Percentiles rank a stretch among this genome's conserved stretches.
These are phyloP conservation scores for Aegle marmelos DNA, from an alignment of 345 rosid genomes.

Conservation along the genomic window DNA sequence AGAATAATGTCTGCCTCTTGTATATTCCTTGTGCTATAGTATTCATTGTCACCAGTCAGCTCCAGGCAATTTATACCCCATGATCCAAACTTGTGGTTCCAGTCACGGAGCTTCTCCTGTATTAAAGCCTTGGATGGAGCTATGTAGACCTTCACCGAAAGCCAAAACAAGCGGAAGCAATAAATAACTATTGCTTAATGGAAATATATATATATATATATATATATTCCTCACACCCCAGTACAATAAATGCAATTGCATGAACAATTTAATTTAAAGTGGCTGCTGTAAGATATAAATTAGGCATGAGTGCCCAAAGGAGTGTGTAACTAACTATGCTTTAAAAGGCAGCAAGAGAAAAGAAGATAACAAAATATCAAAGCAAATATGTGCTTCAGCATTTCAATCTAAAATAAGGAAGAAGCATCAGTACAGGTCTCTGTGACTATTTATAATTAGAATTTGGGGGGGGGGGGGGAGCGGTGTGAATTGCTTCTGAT, in stretches of 20 bases:
- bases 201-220: slow-evolving; percentile 1
- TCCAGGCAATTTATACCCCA: slow-evolving; percentile 84
- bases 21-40: slow-evolving; percentile 60
- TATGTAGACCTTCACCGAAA: slow-evolving; percentile 64
- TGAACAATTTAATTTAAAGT: not conserved
- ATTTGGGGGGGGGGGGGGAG: too few relatives aligned
- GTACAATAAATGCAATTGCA: not conserved
- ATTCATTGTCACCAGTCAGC: slow-evolving; percentile 89
- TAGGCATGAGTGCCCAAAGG: not conserved
- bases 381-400: not conserved
- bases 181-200: not conserved
- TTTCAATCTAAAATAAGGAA: not conserved
- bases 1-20: slow-evolving; percentile 92
- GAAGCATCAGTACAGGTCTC: not conserved
- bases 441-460: not conserved
- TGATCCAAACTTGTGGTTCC: slow-evolving; percentile 83
- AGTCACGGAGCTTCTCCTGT: slow-evolving; percentile 91
- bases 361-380: not conserved
- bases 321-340: not conserved
- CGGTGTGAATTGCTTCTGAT: too few relatives aligned
- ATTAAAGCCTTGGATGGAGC: slow-evolving; percentile 97
- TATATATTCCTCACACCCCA: not conserved
- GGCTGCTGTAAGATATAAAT: not conserved
- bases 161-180: slow-evolving; percentile 18
- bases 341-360: not conserved